phyloP scores from a whole-genome alignment of 2,329 filamentous ascomycete species.

The Trichoderma hamatum region DNA sequence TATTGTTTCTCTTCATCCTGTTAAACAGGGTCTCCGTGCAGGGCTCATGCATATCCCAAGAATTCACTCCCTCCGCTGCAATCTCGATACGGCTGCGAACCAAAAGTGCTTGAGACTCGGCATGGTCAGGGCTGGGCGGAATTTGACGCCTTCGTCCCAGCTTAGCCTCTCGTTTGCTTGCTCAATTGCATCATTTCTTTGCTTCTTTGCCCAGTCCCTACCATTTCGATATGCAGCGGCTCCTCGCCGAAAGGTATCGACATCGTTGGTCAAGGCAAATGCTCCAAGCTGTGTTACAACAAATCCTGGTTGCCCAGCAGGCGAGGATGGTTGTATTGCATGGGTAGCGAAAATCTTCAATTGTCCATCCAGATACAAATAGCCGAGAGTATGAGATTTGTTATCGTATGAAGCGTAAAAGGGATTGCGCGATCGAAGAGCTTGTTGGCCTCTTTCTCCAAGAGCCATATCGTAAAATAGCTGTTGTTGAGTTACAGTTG shows the following conservation, averaged over 20 bases:
- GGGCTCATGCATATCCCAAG: too few species aligned
- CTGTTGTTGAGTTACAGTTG: conserved; percentile 39
- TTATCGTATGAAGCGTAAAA: not conserved
- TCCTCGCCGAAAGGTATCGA: conserved; percentile 41
- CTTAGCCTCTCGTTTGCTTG: conserved; percentile 34
- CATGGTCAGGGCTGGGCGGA: not conserved
- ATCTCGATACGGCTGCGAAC: too few species aligned
- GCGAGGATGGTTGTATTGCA: not conserved
- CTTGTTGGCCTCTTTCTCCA: conserved; percentile 30
- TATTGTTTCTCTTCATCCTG: not conserved
- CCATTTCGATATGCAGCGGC: conserved; percentile 45
- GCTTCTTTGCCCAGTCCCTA: conserved; percentile 43
- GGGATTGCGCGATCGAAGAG: too few species aligned
- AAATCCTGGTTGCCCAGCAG: conserved; percentile 36
- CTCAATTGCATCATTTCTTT: conserved; percentile 43
- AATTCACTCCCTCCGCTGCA: too few species aligned
- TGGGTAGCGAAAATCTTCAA: conserved; percentile 37
- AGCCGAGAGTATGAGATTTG: conserved; percentile 40
- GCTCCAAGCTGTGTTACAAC: conserved; percentile 43
- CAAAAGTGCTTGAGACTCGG: too few species aligned
- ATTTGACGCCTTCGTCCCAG: not conserved
- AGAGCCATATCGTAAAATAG: conserved; percentile 44
- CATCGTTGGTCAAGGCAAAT: conserved; percentile 36
- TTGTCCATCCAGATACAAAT: conserved; percentile 42
- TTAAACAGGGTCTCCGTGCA: too few species aligned